phyloP scores from a whole-genome alignment of 83 land plant species.

The Picea engelmannii region DNA sequence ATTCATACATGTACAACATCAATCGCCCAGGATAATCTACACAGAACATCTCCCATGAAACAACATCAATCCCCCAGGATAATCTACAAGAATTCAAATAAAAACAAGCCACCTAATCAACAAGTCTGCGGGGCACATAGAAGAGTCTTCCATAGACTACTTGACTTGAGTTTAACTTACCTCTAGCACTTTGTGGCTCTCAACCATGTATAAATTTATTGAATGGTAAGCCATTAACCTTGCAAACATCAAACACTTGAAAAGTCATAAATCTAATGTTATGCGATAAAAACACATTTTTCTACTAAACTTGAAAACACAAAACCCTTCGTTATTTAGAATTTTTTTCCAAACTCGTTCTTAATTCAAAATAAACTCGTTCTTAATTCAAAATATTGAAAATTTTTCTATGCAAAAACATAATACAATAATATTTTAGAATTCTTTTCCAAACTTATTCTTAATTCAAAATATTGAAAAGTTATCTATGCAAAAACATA shows the following conservation, averaged over 20 bases:
- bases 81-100: conserved; percentile 45
- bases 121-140: neutral
- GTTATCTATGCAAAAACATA: no score
- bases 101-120: neutral
- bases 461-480: no score
- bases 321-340: no score
- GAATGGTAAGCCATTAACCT: conserved; percentile 62
- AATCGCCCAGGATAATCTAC: no score
- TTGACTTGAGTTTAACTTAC: conserved; percentile 21
- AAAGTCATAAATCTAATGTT: neutral
- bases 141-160: neutral
- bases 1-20: no score
- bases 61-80: conserved; percentile 93
- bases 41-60: conserved; percentile 53
- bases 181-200: conserved; percentile 71
- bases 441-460: neutral
- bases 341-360: neutral
- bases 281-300: no score
- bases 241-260: neutral
- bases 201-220: conserved; percentile 76
- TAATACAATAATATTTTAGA: no score
- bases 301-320: no score
- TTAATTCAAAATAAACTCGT: no score
- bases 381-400: no score
- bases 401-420: no score